Evolutionary conservation across 106 monocot genomes (phyloP).

Genomic region (Dactylorhiza incarnata): DNA sequence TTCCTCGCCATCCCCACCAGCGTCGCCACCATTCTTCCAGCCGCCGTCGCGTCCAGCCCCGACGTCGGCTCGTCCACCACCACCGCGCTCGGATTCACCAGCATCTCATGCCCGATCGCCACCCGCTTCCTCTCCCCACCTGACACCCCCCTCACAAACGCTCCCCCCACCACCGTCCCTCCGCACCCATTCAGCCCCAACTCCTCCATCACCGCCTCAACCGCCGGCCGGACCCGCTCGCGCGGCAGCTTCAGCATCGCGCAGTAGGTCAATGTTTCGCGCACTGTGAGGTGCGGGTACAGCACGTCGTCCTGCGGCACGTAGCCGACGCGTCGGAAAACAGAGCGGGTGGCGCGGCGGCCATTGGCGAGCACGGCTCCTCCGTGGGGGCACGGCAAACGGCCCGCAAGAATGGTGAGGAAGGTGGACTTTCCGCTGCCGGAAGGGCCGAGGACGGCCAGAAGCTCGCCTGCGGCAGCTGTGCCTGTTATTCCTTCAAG

Average conservation of each 20-base stretch:
- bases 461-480: conserved; percentile 54
- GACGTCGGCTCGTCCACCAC: conserved; percentile 91
- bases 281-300: conserved; percentile 72
- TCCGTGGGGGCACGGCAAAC: conserved; percentile 11
- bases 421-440: conserved; percentile 92
- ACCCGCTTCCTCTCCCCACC: conserved; percentile 92
- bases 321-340: conserved; percentile 38
- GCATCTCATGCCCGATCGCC: conserved; percentile 80
- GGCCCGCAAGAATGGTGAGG: conserved; percentile 50
- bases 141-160: conserved; percentile 62
- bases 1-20: conserved; percentile 44
- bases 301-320: conserved; percentile 83
- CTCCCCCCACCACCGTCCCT: conserved; percentile 53
- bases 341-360: conserved; percentile 4
- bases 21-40: conserved; percentile 47
- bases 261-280: conserved; percentile 67
- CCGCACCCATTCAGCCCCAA: conserved; percentile 63
- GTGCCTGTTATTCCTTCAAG: conserved; percentile 49
- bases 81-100: conserved; percentile 73
- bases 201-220: conserved; percentile 65
- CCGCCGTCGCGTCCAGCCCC: conserved; percentile 80
- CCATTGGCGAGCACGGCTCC: conserved; percentile 38
- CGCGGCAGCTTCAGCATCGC: conserved; percentile 63
- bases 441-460: conserved; percentile 78
- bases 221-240: conserved; percentile 14